These are phyloP conservation scores for Cryphonectria nitschkei DNA, from an alignment of 2,329 filamentous ascomycete species.

Conservation along the genomic window DNA sequence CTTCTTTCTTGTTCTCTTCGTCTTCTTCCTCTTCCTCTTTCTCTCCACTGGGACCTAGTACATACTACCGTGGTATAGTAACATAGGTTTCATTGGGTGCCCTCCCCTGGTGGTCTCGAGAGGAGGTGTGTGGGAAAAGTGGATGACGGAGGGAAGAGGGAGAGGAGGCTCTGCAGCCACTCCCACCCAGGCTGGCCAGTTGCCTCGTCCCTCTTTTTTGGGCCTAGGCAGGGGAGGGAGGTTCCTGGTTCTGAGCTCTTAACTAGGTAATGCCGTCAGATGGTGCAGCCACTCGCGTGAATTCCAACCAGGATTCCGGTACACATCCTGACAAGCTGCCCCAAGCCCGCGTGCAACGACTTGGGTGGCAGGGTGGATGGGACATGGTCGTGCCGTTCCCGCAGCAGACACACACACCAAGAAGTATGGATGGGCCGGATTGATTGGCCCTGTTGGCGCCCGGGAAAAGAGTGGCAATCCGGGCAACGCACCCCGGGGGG, in stretches of 20 bases:
- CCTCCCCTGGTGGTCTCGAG: background rate
- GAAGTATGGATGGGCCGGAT: constrained; percentile 19
- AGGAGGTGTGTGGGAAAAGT: background rate
- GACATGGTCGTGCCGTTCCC: constrained; percentile 16
- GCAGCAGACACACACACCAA: constrained; percentile 4
- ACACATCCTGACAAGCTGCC: constrained; percentile 9
- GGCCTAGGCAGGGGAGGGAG: background rate
- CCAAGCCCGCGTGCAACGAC: constrained; percentile 4
- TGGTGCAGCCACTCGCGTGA: constrained; percentile 19
- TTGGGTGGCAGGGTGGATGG: background rate
- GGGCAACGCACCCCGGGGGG: constrained; percentile 13
- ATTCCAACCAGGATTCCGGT: constrained; percentile 15
- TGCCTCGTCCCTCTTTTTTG: constrained; percentile 4
- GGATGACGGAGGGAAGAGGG: background rate
- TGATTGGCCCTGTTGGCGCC: constrained; percentile 34
- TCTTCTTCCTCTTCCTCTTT: background rate
- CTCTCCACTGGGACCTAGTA: background rate
- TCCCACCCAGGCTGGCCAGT: background rate
- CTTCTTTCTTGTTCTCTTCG: background rate
- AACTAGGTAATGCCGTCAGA: constrained; percentile 9
- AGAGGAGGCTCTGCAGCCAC: constrained; percentile 7
- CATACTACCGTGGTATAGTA: background rate
- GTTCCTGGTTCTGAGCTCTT: background rate
- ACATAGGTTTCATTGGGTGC: background rate
- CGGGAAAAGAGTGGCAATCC: constrained; percentile 17